Evolutionary conservation across 768 basidiomycete species (phyloP).

Genomic region (Sutorius australiensis): DNA sequence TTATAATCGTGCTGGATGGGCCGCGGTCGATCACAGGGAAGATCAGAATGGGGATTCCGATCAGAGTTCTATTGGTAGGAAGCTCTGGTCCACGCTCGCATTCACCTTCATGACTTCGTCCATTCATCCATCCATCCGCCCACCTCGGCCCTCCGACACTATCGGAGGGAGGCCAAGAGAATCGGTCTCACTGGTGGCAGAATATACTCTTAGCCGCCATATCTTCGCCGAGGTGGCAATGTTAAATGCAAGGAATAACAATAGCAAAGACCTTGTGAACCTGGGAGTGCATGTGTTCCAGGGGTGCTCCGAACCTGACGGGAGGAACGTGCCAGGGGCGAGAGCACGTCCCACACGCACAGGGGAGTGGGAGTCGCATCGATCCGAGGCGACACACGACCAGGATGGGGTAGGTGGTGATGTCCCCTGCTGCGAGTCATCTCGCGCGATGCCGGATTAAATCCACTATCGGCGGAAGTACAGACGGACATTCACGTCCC

Average conservation of each 20-base stretch:
- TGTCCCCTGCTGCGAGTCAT: neutral
- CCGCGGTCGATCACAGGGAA: neutral
- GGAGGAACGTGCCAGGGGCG: neutral
- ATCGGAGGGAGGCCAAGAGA: neutral
- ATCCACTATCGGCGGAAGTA: conserved; percentile 1
- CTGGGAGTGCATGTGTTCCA: neutral
- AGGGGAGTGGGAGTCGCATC: neutral
- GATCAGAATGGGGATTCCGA: neutral
- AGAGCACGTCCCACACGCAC: neutral
- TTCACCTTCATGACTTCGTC: neutral
- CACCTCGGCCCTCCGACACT: neutral
- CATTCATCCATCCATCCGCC: neutral
- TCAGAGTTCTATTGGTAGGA: neutral
- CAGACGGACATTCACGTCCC: neutral
- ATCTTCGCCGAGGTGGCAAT: neutral
- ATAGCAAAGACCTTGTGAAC: neutral
- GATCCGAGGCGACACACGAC: neutral
- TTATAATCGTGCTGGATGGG: neutral
- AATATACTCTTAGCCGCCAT: neutral
- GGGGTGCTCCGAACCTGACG: neutral
- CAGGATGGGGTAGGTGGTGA: neutral
- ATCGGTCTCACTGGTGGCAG: neutral
- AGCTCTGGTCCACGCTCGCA: neutral
- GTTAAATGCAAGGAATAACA: neutral
- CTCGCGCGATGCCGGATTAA: neutral